Evolutionary conservation across 192 early-diverging fungal genomes (phyloP).

Genomic region (Gamsiella multidivaricata): DNA sequence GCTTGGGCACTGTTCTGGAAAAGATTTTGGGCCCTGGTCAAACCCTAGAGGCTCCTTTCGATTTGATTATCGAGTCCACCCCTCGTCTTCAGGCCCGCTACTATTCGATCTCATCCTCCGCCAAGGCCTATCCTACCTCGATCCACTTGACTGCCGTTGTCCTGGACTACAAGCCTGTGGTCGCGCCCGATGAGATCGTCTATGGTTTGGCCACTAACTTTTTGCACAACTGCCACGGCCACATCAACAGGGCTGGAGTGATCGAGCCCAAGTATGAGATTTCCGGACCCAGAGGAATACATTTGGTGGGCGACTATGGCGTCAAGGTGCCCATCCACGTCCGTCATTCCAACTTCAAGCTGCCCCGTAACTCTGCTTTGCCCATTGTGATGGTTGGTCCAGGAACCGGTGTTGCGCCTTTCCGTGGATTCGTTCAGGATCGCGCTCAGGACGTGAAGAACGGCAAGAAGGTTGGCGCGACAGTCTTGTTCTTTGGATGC

Average conservation of each 20-base stretch:
- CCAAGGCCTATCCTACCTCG: slow-evolving; percentile 77
- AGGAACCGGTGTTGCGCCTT: slow-evolving; percentile 99
- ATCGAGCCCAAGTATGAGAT: slow-evolving; percentile 54
- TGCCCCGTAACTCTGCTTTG: slow-evolving; percentile 80
- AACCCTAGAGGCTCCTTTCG: slow-evolving; percentile 77
- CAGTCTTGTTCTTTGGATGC: slow-evolving; percentile 95
- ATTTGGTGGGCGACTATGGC: slow-evolving; percentile 41
- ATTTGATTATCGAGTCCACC: slow-evolving; percentile 84
- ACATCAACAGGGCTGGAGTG: slow-evolving; percentile 44
- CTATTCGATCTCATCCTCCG: slow-evolving; percentile 97
- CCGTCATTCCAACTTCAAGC: slow-evolving; percentile 88
- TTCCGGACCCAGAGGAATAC: slow-evolving; percentile 58
- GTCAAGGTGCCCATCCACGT: slow-evolving; percentile 87
- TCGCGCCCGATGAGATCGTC: slow-evolving; percentile 62
- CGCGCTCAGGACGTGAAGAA: slow-evolving; percentile 74
- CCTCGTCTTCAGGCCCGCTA: slow-evolving; percentile 88
- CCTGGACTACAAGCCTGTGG: slow-evolving; percentile 77
- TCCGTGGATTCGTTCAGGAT: slow-evolving; percentile 96
- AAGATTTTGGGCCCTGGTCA: slow-evolving; percentile 66
- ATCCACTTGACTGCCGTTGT: slow-evolving; percentile 91
- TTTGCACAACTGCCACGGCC: slow-evolving; percentile 75
- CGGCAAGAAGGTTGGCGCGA: slow-evolving; percentile 78
- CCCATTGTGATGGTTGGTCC: slow-evolving; percentile 99
- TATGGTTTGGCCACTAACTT: slow-evolving; percentile 93
- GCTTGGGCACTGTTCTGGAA: slow-evolving; percentile 80